A percentile compares a stretch with the other conserved stretches of the same genome.
phyloP scores from a whole-genome alignment of 2,329 filamentous ascomycete species.

The Beauveria bassiana region DNA sequence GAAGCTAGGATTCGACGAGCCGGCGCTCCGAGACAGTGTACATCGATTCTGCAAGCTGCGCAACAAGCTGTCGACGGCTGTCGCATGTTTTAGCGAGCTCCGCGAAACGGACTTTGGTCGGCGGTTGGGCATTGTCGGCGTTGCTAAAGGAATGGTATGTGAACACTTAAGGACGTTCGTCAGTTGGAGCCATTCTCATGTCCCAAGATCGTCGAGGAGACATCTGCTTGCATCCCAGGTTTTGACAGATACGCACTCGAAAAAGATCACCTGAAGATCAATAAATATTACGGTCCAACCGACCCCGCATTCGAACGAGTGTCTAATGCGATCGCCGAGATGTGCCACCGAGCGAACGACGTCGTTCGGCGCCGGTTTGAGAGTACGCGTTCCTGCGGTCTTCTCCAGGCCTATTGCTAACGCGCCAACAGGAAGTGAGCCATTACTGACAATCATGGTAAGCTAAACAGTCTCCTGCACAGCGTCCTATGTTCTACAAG shows the following conservation, averaged over 20 bases:
- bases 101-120: not conserved
- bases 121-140: not conserved
- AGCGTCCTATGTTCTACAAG: too few species aligned
- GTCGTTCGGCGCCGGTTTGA: not conserved
- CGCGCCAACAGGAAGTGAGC: too few species aligned
- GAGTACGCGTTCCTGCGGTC: not conserved
- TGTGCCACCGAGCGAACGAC: slow-evolving; percentile 1
- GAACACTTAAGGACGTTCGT: not conserved
- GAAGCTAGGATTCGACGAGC: slow-evolving; percentile 13
- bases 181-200: not conserved
- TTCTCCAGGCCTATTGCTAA: too few species aligned
- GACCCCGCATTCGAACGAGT: slow-evolving; percentile 9
- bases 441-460: too few species aligned
- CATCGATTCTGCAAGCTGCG: slow-evolving; percentile 13
- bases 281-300: slow-evolving; percentile 9
- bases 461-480: too few species aligned
- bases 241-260: slow-evolving; percentile 6
- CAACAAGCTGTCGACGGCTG: not conserved
- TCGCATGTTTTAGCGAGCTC: not conserved
- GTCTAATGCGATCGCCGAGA: slow-evolving; percentile 6
- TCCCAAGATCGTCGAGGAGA: slow-evolving; percentile 8
- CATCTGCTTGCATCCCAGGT: slow-evolving; percentile 10
- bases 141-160: not conserved
- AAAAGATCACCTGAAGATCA: slow-evolving; percentile 11
- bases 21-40: slow-evolving; percentile 13